Evolutionary conservation across 2,329 filamentous ascomycete genomes (phyloP), one percentile per base, ranked within the genome.

Genomic region (Penicillium sp.): DNA sequence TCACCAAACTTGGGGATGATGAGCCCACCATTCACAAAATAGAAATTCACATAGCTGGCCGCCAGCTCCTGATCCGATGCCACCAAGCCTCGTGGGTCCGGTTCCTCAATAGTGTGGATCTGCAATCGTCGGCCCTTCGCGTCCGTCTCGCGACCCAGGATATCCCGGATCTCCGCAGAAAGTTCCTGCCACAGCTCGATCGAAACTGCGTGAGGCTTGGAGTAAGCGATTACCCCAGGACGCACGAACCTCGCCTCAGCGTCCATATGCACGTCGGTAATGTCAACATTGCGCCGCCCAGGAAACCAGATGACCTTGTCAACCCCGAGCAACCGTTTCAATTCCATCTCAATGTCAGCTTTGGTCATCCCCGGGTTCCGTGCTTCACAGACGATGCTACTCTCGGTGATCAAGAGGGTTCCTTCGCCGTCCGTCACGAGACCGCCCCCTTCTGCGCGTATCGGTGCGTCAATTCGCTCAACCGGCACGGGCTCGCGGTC

Each of bases 371-470:
- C 63, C 0, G 62, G 62, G 29, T 70, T 71, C 2, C 68, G 62
- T 27, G 61, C 54, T 16, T 67, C 61, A 34, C 63, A 65, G 40
- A 70, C 38, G 32, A 71, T 62, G 31, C 57, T 65, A 52, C 68
- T 70, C 47, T 69, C 67, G 2, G 67, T 61, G 16, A 59, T 63
- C 4, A 70, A 51, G 10, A 71, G 55, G 4, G 69, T 71, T 16
- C 69, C 68, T 16, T 70, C 62, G 8, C 69, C 69, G 40, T 71
- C 69, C 5, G 60, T 56, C 9, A 68, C 66, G 3, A 71, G 48
- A 5, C 51, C 62, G 5, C 67, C 68, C 2, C 67, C 67, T 53
- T 71, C 68, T 1, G 58, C 47, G 9, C 60, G 54, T n/a, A 68
- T 59, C 7, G 53, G 57, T 14, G 59, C 60, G 13, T 56, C 47